Percentiles rank a stretch among this genome's conserved stretches.
These are phyloP conservation scores for Heterobasidion occidentale DNA, from an alignment of 1,284 basidiomycete species.

Conservation along the genomic window DNA sequence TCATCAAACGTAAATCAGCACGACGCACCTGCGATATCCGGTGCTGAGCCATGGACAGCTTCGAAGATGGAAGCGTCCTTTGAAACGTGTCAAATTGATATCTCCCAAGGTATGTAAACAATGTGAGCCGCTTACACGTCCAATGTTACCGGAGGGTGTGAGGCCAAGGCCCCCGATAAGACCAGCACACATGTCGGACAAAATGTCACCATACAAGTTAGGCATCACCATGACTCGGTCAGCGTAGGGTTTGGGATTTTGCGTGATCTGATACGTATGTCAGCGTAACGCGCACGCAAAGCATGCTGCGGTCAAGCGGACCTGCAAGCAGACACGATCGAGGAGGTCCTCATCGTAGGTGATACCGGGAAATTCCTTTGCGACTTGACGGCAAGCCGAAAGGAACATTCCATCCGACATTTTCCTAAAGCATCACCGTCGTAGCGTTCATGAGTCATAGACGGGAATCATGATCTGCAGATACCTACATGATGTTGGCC, in stretches of 20 bases:
- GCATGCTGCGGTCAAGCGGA: conserved; percentile 17
- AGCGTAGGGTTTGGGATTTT: conserved; percentile 90
- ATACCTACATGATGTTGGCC: conserved; percentile 92
- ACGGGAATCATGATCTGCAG: conserved; percentile 1
- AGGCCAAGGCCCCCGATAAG: conserved; percentile 97
- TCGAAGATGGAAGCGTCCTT: conserved; percentile 99
- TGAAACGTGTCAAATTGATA: conserved; percentile 13
- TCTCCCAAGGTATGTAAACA: not conserved
- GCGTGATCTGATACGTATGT: conserved; percentile 53
- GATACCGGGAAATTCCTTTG: conserved; percentile 94
- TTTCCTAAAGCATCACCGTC: conserved; percentile 55
- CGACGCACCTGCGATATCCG: conserved; percentile 69
- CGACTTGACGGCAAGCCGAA: conserved; percentile 93
- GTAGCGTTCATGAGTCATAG: conserved; percentile 3
- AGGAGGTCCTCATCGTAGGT: conserved; percentile 96
- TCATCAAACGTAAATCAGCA: not conserved
- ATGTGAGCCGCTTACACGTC: conserved; percentile 49
- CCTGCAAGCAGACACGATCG: conserved; percentile 94
- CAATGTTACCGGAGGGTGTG: conserved; percentile 98
- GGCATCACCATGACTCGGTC: conserved; percentile 99
- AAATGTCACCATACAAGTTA: conserved; percentile 95
- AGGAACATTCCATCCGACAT: conserved; percentile 99
- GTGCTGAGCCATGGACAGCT: conserved; percentile 96
- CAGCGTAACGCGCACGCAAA: not conserved
- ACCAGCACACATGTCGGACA: conserved; percentile 99